Evolutionary conservation across 1,284 basidiomycete species (phyloP), one percentile per base, ranked within the genome.

Genomic region (Cryptococcus sp.): DNA sequence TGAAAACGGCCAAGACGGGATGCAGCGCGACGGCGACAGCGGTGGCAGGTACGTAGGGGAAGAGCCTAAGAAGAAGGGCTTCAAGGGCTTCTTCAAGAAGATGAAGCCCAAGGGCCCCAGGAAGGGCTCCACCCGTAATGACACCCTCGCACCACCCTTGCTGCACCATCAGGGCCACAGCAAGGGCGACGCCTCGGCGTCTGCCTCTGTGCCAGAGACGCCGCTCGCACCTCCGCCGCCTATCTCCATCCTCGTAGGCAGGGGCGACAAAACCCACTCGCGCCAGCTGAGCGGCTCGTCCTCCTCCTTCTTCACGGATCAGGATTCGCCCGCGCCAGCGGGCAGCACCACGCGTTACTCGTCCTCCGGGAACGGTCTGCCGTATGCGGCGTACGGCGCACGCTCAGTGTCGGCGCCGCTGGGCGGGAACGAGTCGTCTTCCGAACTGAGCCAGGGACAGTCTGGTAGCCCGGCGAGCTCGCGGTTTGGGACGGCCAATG

Each of bases 191-290:
- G 28, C 28, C 28, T 9, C 28, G 5, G 28, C 28, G 9, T 33
- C 28, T 33, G 28, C 28, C 28, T 33, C 28, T 33, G 28, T 88
- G 68, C 72, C 80, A 16, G 64, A 57, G 44, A 64, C 59, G 20
- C 88, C 88, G 5, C 79, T 93, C 38, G 85, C 87, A 2, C 91
- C 91, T 1, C 91, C 91, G 4, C 91, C 91, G 3, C 87, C 89
- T 2, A 72, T 93, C 55, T 88, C 88, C 0, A 91, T 90, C 77
- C 82, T 93, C 39, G 87, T 91, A 2, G 83, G 84, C 43, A 52
- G 61, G 16, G 63, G 65, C 11, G 66, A 70, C 43, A 52, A 66
- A 8, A 56, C 64, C 18, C 64, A 65, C 53, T 63, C 52, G 56
- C 70, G 67, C 55, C 62, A 66, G 54, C 63, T 64, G 18, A 70